A percentile compares a stretch with the other conserved stretches of the same genome.
These are phyloP conservation scores for Colletotrichum orbiculare DNA, from an alignment of 2,329 filamentous ascomycete genomes.

Conservation along the genomic window DNA sequence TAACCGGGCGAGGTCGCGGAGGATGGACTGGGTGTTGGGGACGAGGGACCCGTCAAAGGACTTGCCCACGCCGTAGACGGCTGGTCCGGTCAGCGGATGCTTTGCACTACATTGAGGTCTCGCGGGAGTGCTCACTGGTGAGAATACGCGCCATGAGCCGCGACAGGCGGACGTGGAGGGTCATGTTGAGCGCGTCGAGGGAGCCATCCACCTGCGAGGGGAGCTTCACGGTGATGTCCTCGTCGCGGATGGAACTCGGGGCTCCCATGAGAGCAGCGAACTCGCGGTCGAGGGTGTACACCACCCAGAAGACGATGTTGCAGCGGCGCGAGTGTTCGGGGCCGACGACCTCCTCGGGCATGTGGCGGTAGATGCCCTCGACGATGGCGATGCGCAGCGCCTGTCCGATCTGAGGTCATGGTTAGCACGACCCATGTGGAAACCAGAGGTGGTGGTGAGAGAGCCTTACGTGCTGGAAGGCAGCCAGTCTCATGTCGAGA, in stretches of 20 bases:
- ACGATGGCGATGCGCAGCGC: constrained; percentile 47
- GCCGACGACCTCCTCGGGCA: constrained; percentile 35
- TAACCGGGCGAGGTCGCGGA: constrained; percentile 30
- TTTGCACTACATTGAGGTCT: not conserved
- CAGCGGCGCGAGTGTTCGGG: constrained; percentile 34
- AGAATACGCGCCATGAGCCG: constrained; percentile 36
- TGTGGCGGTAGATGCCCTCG: constrained; percentile 41
- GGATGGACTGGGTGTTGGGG: constrained; percentile 34
- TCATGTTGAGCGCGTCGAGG: constrained; percentile 36
- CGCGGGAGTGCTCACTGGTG: constrained; percentile 15
- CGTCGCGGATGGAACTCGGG: constrained; percentile 35
- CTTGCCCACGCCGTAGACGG: constrained; percentile 36
- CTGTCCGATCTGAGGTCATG: constrained; percentile 43
- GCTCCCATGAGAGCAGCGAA: constrained; percentile 36
- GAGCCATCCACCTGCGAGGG: constrained; percentile 31
- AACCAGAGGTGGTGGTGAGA: not conserved
- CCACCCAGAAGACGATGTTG: constrained; percentile 37
- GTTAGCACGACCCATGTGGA: constrained; percentile 18
- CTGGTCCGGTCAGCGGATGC: not conserved
- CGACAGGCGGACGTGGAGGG: constrained; percentile 34
- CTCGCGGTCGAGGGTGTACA: constrained; percentile 35
- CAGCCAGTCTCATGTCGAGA: constrained; percentile 51
- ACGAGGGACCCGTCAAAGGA: constrained; percentile 36
- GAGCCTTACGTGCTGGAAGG: constrained; percentile 50
- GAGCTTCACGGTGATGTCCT: constrained; percentile 36